These are phyloP conservation scores for Toxicodendron radicans DNA, from an alignment of 345 rosid genomes.

Conservation along the genomic window DNA sequence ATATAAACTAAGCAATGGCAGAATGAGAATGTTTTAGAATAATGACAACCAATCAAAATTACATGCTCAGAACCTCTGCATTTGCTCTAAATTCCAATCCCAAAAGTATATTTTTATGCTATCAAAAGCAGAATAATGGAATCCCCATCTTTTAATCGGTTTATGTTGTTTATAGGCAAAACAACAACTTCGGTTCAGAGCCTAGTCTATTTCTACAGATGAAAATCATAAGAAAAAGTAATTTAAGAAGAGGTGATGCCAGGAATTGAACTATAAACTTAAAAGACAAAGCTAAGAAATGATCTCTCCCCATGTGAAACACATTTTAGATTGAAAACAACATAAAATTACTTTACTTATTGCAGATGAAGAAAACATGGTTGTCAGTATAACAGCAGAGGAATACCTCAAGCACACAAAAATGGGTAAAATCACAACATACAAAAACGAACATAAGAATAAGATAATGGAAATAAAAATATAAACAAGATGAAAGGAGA, in stretches of 20 bases:
- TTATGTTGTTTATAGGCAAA: background rate
- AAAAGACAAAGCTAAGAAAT: too few species aligned
- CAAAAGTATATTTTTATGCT: background rate
- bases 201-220: background rate
- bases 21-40: background rate
- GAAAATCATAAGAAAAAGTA: background rate
- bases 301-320: too few species aligned
- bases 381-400: background rate
- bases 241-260: too few species aligned
- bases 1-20: background rate
- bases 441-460: background rate
- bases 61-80: background rate
- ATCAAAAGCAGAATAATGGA: background rate
- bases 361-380: background rate
- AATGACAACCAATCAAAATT: background rate
- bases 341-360: too few species aligned
- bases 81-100: constrained; percentile 1
- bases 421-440: background rate
- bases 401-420: background rate
- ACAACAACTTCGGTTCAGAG: background rate
- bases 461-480: background rate
- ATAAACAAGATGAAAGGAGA: constrained; percentile 5
- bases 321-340: too few species aligned
- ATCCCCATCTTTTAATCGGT: background rate
- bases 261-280: too few species aligned